These are phyloP conservation scores for Diplodia sapinea DNA, from an alignment of 2,329 filamentous ascomycete species.

Conservation along the genomic window DNA sequence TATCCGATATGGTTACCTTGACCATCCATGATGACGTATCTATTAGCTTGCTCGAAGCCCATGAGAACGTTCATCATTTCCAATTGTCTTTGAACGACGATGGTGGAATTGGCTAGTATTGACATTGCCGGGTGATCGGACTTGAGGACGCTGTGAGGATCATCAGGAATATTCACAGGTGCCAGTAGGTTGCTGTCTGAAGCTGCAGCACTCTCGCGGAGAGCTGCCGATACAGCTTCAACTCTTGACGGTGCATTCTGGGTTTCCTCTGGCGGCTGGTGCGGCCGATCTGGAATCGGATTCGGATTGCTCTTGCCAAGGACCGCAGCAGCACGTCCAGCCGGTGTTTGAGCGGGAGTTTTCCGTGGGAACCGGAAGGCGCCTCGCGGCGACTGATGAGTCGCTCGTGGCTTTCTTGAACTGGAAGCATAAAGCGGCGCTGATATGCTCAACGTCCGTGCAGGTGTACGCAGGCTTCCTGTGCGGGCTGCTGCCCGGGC, in stretches of 20 bases:
- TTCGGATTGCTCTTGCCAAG: not conserved
- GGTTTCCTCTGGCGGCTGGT: not conserved
- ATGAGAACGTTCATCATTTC: slow-evolving; percentile 71
- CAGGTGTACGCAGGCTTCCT: not conserved
- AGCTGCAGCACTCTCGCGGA: slow-evolving; percentile 49
- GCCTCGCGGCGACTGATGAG: not conserved
- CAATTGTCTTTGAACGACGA: slow-evolving; percentile 67
- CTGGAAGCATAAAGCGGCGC: not conserved
- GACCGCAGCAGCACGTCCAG: not conserved
- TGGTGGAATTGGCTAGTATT: slow-evolving; percentile 65
- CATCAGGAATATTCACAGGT: slow-evolving; percentile 66
- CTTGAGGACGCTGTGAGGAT: slow-evolving; percentile 64
- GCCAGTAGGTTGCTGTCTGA: slow-evolving; percentile 60
- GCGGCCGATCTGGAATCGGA: not conserved
- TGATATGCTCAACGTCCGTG: slow-evolving; percentile 5
- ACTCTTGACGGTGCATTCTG: slow-evolving; percentile 39
- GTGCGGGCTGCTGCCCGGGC: not conserved
- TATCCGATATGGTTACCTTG: slow-evolving; percentile 68
- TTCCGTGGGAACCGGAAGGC: not conserved
- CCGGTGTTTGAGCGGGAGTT: not conserved
- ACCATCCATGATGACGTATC: slow-evolving; percentile 69
- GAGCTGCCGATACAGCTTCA: slow-evolving; percentile 52
- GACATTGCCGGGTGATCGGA: slow-evolving; percentile 62
- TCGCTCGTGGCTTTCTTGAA: not conserved
- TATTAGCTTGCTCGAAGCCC: slow-evolving; percentile 71